A percentile compares a stretch with the other conserved stretches of the same genome.
phyloP scores from a whole-genome alignment of 1,139 yeast genomes.

The Yamadazyma buinensis region DNA sequence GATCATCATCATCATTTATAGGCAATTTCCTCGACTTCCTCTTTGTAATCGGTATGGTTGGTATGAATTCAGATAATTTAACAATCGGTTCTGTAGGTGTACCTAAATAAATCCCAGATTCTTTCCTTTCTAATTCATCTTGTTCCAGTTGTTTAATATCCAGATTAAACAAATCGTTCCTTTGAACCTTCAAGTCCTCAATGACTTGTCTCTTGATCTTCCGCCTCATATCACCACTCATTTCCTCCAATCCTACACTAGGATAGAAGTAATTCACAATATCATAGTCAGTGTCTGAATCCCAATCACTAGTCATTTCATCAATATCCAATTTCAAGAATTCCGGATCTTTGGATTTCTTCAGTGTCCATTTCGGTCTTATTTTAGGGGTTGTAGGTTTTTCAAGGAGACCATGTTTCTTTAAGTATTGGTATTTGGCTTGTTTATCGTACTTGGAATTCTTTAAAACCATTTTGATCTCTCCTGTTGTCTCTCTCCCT shows the following conservation, averaged over 20 bases:
- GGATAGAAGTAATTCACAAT: slow-evolving; percentile 42
- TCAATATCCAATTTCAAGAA: slow-evolving; percentile 30
- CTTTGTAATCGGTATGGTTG: slow-evolving; percentile 19
- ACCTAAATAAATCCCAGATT: slow-evolving; percentile 41
- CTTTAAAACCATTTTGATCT: slow-evolving; percentile 36
- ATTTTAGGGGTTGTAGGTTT: slow-evolving; percentile 8
- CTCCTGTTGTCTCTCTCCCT: not conserved
- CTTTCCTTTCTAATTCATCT: slow-evolving; percentile 10
- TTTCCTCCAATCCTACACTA: slow-evolving; percentile 23
- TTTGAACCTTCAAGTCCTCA: slow-evolving; percentile 21
- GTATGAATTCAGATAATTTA: slow-evolving; percentile 25
- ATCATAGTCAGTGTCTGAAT: slow-evolving; percentile 42
- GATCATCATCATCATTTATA: slow-evolving; percentile 23
- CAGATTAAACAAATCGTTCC: slow-evolving; percentile 16
- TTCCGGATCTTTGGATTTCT: slow-evolving; percentile 13
- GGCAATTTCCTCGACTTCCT: slow-evolving; percentile 30
- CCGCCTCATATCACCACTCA: slow-evolving; percentile 33
- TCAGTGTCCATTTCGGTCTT: slow-evolving; percentile 37
- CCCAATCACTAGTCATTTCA: slow-evolving; percentile 35
- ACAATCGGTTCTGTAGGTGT: slow-evolving; percentile 7
- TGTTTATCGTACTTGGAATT: slow-evolving; percentile 46
- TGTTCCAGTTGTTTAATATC: slow-evolving; percentile 13
- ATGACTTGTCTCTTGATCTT: slow-evolving; percentile 38
- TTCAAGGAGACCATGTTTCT: slow-evolving; percentile 36
- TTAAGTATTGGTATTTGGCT: slow-evolving; percentile 37